Conservation (phyloP, 192 early-diverging fungal genomes). For the Linnemannia schmuckeri region DNA sequence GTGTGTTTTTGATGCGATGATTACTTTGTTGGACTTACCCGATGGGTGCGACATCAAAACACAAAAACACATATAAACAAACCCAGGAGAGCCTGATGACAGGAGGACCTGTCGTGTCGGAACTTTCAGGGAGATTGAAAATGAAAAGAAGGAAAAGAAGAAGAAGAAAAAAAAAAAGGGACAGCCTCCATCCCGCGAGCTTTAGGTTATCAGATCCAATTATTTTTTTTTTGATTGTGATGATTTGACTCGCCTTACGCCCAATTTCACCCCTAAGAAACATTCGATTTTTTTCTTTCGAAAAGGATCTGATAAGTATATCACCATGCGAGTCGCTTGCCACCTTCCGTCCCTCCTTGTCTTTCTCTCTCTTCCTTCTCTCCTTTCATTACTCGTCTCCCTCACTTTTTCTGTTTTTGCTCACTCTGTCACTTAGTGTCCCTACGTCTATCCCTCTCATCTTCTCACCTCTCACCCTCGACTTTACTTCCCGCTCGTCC, state of each 20-base stretch:
- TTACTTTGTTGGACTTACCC: neutral
- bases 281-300: neutral
- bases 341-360: neutral
- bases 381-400: neutral
- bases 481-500: neutral
- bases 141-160: neutral
- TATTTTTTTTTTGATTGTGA: neutral
- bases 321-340: neutral
- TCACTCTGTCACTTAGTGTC: conserved; percentile 1
- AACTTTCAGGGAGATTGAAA: conserved; percentile 24
- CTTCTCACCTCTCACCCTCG: neutral
- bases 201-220: conserved; percentile 19
- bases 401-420: neutral
- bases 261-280: neutral
- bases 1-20: neutral
- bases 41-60: neutral
- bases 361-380: neutral
- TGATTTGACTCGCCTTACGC: conserved; percentile 8
- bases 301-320: conserved; percentile 22
- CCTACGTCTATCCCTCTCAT: neutral
- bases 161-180: neutral
- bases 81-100: neutral
- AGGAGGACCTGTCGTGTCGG: conserved; percentile 2
- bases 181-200: neutral
- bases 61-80: neutral